A percentile compares a stretch with the other conserved stretches of the same genome.
Evolutionary conservation across 1,284 basidiomycete species (phyloP).

Genomic region (Trametes polyzona): DNA sequence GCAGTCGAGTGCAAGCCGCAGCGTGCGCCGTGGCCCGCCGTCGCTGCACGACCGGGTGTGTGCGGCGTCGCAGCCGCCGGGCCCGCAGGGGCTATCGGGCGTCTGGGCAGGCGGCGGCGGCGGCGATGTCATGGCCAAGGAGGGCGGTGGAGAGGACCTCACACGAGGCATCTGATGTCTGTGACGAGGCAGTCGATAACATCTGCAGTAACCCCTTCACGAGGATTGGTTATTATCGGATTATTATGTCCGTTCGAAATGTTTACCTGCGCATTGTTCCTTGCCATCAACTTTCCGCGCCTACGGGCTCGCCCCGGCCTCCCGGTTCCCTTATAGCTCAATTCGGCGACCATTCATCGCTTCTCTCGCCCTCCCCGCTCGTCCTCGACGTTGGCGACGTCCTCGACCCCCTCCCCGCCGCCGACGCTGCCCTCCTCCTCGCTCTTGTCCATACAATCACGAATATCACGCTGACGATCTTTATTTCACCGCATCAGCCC

Average conservation of each 20-base stretch:
- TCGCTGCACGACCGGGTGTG: not conserved
- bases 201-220: slow-evolving; percentile 23
- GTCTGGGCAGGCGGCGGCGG: slow-evolving; percentile 3
- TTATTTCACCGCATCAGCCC: slow-evolving; percentile 39
- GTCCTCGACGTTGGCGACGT: slow-evolving; percentile 38
- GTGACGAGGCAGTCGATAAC: slow-evolving; percentile 27
- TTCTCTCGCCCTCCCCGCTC: slow-evolving; percentile 35
- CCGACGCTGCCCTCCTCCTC: slow-evolving; percentile 29
- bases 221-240: slow-evolving; percentile 24
- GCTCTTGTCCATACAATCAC: slow-evolving; percentile 21
- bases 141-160: slow-evolving; percentile 21
- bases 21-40: no score
- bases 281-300: slow-evolving; percentile 28
- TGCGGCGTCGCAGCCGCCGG: not conserved
- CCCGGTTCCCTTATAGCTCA: slow-evolving; percentile 41
- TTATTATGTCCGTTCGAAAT: slow-evolving; percentile 22
- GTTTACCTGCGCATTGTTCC: slow-evolving; percentile 24
- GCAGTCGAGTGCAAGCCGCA: no score
- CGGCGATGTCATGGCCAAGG: slow-evolving; percentile 24
- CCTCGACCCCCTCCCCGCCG: slow-evolving; percentile 33
- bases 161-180: slow-evolving; percentile 29
- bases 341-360: slow-evolving; percentile 40
- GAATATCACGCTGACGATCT: slow-evolving; percentile 30
- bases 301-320: slow-evolving; percentile 29
- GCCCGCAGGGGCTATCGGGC: slow-evolving; percentile 2